Base-by-base conservation (phyloP, 1,284 basidiomycete genomes). In the Heterobasidion occidentale region DNA sequence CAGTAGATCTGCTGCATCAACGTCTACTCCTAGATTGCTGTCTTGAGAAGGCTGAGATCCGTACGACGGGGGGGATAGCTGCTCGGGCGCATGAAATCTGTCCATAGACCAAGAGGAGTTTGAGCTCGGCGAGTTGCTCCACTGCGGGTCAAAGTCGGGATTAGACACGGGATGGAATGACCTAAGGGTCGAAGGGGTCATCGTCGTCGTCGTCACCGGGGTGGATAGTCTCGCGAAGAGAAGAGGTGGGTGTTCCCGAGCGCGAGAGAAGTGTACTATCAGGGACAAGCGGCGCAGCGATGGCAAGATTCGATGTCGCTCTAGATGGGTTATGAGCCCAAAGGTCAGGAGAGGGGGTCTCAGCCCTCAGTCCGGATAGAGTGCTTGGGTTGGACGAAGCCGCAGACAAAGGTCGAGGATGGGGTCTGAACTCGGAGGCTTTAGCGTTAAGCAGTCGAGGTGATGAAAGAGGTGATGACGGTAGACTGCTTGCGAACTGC, bases 271-370 rank as follows among this genome's bases (percentile, higher is more conserved):
- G 73, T 5, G 77, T 77, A 53, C 81, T 83, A 61, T 92, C 90
- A 53, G 89, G 86, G 42, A 92, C 79, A 36, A 95, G 76, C 3
- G 93, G 92, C 1, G 91, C 88, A 9, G 92, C 92, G 59, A 94
- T 93, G 38, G 92, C 91, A 9, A 94, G 79, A 67, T 92, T 94
- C 2, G 91, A 93, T 0, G 84, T 81, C 0, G 84, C 81, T 53
- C 91, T 77, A 1, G 83, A 79, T 1, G 83, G 82, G 61, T 79
- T 86, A 66, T 88, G 86, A 1, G 89, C 80, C 90, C 89, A 92
- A 52, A 90, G 66, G 71, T 91, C 89, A 27, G 88, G 90, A 12
- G 87, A 88, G 34, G 88, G 86, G 0, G 88, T 88, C 59, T 90
- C 86, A 14, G 79, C 81, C 55, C 88, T 73, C 20, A 83, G 73